Evolutionary conservation across 306 rosid species (phyloP), one percentile per base, ranked within the genome.

Genomic region (Prunus kanzakura): DNA sequence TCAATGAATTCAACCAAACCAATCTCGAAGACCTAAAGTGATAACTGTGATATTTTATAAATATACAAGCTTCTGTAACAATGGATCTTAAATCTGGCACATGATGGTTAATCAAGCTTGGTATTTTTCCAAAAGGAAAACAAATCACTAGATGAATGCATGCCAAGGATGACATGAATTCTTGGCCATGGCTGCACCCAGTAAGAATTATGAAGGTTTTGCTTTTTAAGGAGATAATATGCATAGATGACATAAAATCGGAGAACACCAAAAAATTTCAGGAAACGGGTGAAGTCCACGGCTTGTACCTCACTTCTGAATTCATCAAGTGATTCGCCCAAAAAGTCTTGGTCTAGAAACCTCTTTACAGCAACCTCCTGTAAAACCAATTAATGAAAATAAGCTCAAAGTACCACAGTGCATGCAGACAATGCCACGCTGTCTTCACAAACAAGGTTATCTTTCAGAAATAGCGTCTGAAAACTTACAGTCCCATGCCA

Each of bases 401-500:
- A 25, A 65, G 62, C 38, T 67, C 74, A 73, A 75, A 14, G 43
- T n/a, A 5, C 22, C 67, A 63, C 67, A 63, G 9, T 56, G 62
- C 29, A 12, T 56, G 65, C 65, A 61, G 65, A 61, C 38, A 61
- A 14, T 14, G 27, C 62, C 8, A 12, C 20, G 16, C 30, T 45
- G 38, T 11, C 56, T 22, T 15, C 62, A 72, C 57, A 65, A 78
- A 80, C 12, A 74, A 78, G 30, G 22, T 27, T 15, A 72, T 55
- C 27, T 35, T 80, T 43, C n/a, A 78, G 46, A 47, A 72, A 73
- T 38, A 73, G 71, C 71, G 74, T 19, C 76, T 83, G 74, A 82
- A 79, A 85, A 89, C 98, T 88, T 86, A 95, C 98, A 63, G 98
- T 95, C 84, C 97, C 98, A 79, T 78, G 91, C 97, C 97, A 95